Base-by-base conservation (phyloP, 306 rosid genomes). In the Glycine soja region DNA sequence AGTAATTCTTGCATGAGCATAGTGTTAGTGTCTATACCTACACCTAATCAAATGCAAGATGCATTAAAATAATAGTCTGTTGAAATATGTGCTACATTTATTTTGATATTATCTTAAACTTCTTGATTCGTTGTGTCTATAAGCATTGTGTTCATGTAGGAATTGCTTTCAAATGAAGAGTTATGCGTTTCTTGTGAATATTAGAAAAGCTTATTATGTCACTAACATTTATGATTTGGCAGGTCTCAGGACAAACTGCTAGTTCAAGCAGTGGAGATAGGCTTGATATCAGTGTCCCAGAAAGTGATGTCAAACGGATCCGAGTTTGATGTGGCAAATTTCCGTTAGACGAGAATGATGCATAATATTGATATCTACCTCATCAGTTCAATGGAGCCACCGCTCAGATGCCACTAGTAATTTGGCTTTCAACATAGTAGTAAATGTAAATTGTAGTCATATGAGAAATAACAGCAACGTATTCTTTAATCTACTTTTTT, bases 251-350 rank as follows among this genome's bases (percentile, higher is more conserved):
- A 80, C 91, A 86, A 72, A 54, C 86, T 71, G 70, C 89, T 62
- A 59, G 72, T 69, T 47, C 91, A 36, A 82, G 77, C 64, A 72
- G 12, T 75, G 88, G 89, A 15, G 88, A 91, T 61, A 90, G 89
- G 74, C 87, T 80, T 16, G 97, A 95, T 79, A 86, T 84, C n/a
- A 95, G 87, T 66, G 99, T 95, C 65, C 99, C 99, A 2, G 92
- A 87, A 81, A 74, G 70, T 56, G 93, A 91, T 32, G 87, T 68
- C 70, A 91, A 93, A 82, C 79, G 99, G 79, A 6, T 85, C 72
- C 86, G 91, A 16, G 8, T 88, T 64, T 92, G 83, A 88, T 40
- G 13, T 30, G 43, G 30, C 24, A 36, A 32, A 51, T 68, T 53
- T 72, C 54, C 38, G 4, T 14, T 36, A 9, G 38, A 43, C 3